Evolutionary conservation across 306 rosid species (phyloP), one percentile per base, ranked within the genome.

Genomic region (Fragaria vesca): DNA sequence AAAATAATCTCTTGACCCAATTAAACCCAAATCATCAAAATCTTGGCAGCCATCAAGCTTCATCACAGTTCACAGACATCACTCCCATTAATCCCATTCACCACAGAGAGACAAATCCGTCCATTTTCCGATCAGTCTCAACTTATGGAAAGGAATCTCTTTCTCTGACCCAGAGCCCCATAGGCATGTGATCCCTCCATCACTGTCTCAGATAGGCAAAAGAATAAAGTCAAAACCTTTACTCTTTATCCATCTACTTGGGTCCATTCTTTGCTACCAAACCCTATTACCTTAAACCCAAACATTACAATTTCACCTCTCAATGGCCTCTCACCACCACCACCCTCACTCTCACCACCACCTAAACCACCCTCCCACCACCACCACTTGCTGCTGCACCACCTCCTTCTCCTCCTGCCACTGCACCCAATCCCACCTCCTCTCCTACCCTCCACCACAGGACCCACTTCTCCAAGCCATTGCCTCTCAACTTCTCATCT

Each of bases 301-400:
- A 40, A 4, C 16, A 4, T 66, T 34, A 8, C 26, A 28, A 8
- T 43, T 43, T 9, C 46, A 43, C 46, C 46, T 43, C 46, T 1
- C 46, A 8, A 94, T 94, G 98, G 97, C 91, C 77, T 88, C 88
- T 78, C 87, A 80, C 79, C 76, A 5, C 69, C 81, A 69, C 66
- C 83, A 70, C 80, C 81, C 70, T 26, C 84, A 72, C 20, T 79
- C 4, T 55, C 87, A 7, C 71, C 84, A 73, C 24, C 78, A 20
- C 71, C 80, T 48, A 34, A 61, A 45, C 7, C 78, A 52, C 75
- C 78, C 74, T 83, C 80, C 58, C 40, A 51, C 80, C 55, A 2
- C 76, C 72, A 30, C 81, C 55, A 43, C 75, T 72, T 79, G 80
- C 66, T 72, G 78, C 77, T 21, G 58, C 69, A 34, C 86, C 66